Conservation (phyloP, 2,329 filamentous ascomycete genomes). For the Pezicula carpinea region DNA sequence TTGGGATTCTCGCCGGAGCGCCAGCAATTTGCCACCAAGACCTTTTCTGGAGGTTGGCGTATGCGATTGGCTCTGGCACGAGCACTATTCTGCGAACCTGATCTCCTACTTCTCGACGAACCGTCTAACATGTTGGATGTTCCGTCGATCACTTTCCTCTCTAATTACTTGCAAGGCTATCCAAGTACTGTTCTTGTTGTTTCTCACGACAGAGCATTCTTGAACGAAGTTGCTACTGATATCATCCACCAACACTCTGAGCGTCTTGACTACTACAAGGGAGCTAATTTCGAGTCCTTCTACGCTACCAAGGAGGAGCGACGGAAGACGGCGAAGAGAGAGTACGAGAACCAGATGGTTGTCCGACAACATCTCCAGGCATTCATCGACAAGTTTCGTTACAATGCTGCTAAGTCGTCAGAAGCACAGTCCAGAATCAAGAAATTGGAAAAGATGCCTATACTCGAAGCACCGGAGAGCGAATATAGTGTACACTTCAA, state of each 20-base stretch:
- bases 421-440: constrained; percentile 99
- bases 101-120: constrained; percentile 93
- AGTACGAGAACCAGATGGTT: constrained; percentile 98
- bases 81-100: constrained; percentile 96
- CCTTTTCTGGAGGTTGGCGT: constrained; percentile 98
- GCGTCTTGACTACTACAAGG: constrained; percentile 96
- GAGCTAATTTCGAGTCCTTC: constrained; percentile 95
- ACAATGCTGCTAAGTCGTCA: constrained; percentile 97
- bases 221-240: constrained; percentile 98
- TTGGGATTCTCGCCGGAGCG: constrained; percentile 92
- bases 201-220: constrained; percentile 97
- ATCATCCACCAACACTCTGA: constrained; percentile 98
- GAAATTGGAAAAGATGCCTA: constrained; percentile 95
- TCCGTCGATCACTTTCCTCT: constrained; percentile 97
- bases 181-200: constrained; percentile 94
- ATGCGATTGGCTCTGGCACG: constrained; percentile 94
- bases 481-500: constrained; percentile 97
- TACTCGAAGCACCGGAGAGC: constrained; percentile 82
- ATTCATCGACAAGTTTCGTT: constrained; percentile 99
- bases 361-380: constrained; percentile 89
- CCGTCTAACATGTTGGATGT: constrained; percentile 99
- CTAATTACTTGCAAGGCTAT: constrained; percentile 90
- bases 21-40: constrained; percentile 90
- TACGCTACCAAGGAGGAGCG: constrained; percentile 97
- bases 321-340: constrained; percentile 90